Evolutionary conservation across 495 filamentous ascomycete genomes (phyloP).

Genomic region (Monascus purpureus): DNA sequence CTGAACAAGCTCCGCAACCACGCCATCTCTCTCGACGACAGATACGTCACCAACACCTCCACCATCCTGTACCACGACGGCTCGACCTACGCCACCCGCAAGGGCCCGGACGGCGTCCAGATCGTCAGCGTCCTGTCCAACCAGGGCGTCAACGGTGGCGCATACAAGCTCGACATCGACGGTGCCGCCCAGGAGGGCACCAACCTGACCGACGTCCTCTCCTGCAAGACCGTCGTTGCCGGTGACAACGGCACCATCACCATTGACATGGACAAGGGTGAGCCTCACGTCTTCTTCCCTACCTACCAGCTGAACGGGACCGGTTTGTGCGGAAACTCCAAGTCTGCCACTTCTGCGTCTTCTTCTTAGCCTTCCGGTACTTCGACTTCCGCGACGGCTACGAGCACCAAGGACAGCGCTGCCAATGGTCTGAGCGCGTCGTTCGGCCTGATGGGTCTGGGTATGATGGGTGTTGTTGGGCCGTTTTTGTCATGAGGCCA

Average conservation of each 20-base stretch:
- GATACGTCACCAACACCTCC: slow-evolving; percentile 35
- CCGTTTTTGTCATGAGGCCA: too few relatives aligned
- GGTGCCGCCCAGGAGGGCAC: slow-evolving; percentile 14
- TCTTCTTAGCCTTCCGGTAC: too few relatives aligned
- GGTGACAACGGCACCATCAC: slow-evolving; percentile 27
- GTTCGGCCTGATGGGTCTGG: too few relatives aligned
- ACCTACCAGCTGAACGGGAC: background rate
- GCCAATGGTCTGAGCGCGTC: too few relatives aligned
- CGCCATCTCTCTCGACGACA: slow-evolving; percentile 30
- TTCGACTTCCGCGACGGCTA: too few relatives aligned
- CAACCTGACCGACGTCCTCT: slow-evolving; percentile 31
- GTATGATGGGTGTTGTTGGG: too few relatives aligned
- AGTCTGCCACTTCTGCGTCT: too few relatives aligned
- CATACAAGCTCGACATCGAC: slow-evolving; percentile 31
- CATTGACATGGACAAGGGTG: slow-evolving; percentile 33
- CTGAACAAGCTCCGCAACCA: slow-evolving; percentile 49
- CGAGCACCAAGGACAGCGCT: too few relatives aligned
- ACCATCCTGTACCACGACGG: slow-evolving; percentile 35
- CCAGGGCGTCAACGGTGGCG: slow-evolving; percentile 28
- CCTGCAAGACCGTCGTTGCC: slow-evolving; percentile 28
- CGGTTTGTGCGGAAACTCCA: background rate
- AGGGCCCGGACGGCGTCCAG: slow-evolving; percentile 41
- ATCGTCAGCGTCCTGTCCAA: slow-evolving; percentile 47
- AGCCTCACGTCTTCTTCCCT: slow-evolving; percentile 36
- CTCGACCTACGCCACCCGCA: slow-evolving; percentile 18